Base-by-base conservation (phyloP, 345 rosid genomes). In the Salix udensis region DNA sequence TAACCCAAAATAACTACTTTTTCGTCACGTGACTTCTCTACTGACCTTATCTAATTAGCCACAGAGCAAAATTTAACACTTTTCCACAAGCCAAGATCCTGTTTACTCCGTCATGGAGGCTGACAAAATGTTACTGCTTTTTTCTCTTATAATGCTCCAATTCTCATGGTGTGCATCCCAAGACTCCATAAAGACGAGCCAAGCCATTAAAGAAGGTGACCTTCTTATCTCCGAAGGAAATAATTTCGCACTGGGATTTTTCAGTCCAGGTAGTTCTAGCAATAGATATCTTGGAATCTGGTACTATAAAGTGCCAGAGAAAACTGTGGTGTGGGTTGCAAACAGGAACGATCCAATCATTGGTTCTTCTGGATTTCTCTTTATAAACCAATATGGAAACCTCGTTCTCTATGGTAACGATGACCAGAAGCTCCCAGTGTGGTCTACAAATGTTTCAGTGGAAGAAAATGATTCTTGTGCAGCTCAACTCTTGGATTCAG, bases 261-360 rank as follows among this genome's bases (percentile, higher is more conserved):
- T 68, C 55, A 58, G 58, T 40, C 44, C 44, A 0, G 69, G 69
- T 2, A 62, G 44, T 7, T 61, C 70, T 4, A 40, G 26, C 12
- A 9, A 18, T 18, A 39, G n/a, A n/a, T 61, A 61, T 44, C 24
- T 73, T 62, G 76, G 40, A 0, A 64, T 73, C 4, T 36, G 58
- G 44, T 40, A 40, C 44, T 13, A 39, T 28, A 48, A 48, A 42
- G 4, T 40, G 16, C 60, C 60, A 23, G 74, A 15, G 5, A 68
- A 26, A 7, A 24, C 34, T 16, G 79, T 69, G 48, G 61, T 76
- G 36, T 76, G 79, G 79, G 74, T 68, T 8, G 74, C 79, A 14
- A 69, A 76, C 10, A 69, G 74, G 21, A 34, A 58, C 42, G 19
- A 39, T 55, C 79, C 79, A 1, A 68, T 76, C 70, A 58, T 23